These are phyloP conservation scores for Aristolochia californica DNA, from an alignment of 164 flowering plant genomes.

Conservation along the genomic window DNA sequence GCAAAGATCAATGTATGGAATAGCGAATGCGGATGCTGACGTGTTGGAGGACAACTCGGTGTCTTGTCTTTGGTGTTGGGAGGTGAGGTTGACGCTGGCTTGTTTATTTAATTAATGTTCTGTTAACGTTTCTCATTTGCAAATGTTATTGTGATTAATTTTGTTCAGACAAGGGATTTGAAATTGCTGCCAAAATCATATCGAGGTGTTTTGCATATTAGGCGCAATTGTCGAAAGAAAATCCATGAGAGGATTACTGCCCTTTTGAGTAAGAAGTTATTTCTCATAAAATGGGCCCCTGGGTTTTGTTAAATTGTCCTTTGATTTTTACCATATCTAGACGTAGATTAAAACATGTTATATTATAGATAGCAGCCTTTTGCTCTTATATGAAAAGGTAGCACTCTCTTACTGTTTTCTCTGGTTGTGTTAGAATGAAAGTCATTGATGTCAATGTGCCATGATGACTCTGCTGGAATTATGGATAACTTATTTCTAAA, in stretches of 20 bases:
- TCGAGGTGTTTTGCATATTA: conserved; percentile 35
- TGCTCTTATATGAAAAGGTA: too few species aligned
- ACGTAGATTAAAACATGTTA: background rate
- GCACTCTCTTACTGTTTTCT: too few species aligned
- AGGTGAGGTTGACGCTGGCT: conserved; percentile 32
- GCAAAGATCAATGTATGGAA: conserved; percentile 62
- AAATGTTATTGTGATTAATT: background rate
- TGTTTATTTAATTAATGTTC: background rate
- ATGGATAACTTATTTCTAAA: too few species aligned
- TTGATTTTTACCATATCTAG: conserved; percentile 1
- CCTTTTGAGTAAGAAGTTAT: conserved; percentile 38
- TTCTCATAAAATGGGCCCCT: background rate
- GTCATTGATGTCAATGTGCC: too few species aligned
- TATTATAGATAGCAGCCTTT: background rate
- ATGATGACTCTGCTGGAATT: background rate
- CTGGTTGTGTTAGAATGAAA: too few species aligned
- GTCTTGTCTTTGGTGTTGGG: conserved; percentile 92
- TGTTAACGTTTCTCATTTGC: background rate
- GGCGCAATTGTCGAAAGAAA: conserved; percentile 67
- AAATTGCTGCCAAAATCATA: conserved; percentile 49
- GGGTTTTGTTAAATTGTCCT: background rate
- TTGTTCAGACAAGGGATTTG: conserved; percentile 58
- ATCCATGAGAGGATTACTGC: conserved; percentile 76
- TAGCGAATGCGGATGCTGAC: conserved; percentile 60
- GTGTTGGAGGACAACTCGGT: conserved; percentile 65